Conservation (phyloP, 2,329 filamentous ascomycete species). For the Ceratocystis papillata region DNA sequence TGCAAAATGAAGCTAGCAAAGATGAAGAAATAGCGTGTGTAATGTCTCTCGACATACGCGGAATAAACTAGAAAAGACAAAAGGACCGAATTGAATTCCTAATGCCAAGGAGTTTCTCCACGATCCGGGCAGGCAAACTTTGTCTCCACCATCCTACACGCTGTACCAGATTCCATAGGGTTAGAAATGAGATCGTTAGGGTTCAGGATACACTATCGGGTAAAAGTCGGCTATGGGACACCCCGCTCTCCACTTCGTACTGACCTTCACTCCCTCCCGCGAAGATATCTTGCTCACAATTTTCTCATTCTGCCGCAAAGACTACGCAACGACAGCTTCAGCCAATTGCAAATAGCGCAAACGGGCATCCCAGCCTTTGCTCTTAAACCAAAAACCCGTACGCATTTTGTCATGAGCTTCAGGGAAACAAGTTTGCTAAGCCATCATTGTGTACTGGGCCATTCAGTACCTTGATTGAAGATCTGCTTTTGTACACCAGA, state of each 20-base stretch:
- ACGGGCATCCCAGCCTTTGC: neutral
- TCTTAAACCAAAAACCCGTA: neutral
- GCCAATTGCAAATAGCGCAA: neutral
- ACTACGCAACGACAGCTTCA: neutral
- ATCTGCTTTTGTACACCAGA: neutral
- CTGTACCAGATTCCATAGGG: too few species aligned
- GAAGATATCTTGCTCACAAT: conserved; percentile 16
- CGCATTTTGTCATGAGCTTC: conserved; percentile 3
- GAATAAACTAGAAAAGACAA: neutral
- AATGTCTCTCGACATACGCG: neutral
- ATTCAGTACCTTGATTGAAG: conserved; percentile 19
- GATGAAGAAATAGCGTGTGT: too few species aligned
- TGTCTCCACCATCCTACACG: too few species aligned
- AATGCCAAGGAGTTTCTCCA: neutral
- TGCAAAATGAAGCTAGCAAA: too few species aligned
- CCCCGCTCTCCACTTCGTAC: too few species aligned
- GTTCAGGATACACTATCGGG: too few species aligned
- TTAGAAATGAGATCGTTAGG: too few species aligned
- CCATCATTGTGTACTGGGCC: conserved; percentile 20
- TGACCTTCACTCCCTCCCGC: neutral
- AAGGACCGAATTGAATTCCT: neutral
- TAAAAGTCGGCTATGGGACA: too few species aligned
- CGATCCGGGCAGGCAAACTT: too few species aligned
- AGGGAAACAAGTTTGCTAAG: neutral
- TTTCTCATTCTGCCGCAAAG: conserved; percentile 13